Evolutionary conservation across 2,329 filamentous ascomycete genomes (phyloP), one percentile per base, ranked within the genome.

Genomic region (Phaeoacremonium minimum): DNA sequence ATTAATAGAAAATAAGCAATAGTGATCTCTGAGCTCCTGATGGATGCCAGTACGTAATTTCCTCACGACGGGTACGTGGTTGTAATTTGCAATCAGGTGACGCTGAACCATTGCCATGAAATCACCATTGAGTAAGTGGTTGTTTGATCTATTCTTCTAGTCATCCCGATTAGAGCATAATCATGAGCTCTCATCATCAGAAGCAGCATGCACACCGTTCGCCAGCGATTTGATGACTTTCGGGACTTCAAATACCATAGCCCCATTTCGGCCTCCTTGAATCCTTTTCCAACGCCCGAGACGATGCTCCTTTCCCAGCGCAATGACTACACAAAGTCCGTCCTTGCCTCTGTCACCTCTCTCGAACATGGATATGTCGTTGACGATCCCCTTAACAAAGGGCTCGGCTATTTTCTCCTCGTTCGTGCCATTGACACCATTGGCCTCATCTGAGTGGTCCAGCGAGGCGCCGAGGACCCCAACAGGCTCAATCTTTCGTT

Each of bases 361-460:
- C 59, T 97, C 93, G 49, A 93, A 89, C 12, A 95, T 75, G 2
- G 86, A 79, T 41, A 98, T 83, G 48, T 87, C 89, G 55, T 97
- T 98, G 47, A 98, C 72, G 7, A 97, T 73, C 29, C 93, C 93
- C 49, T 75, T 77, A 36, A 89, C 71, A 6, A 16, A 30, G 13
- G 20, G 31, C 35, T 43, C 12, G 2, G 9, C 22, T n/a, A 9
- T n/a, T n/a, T 26, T n/a, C 22, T 26, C 22, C 11, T 19, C 18
- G 4, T 20, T 28, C 15, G 16, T 28, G 18, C 40, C 33, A 20
- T 40, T 30, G n/a, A 20, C 30, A 9, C 22, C 22, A 26, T 26
- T 26, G 28, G 32, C 9, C 32, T 41, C 9, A 39, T 38, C 15
- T 35, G n/a, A 9, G 17, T 19, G 9, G 15, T 43, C 34, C 11